Base-by-base conservation (phyloP, 2,329 filamentous ascomycete species). In the Colletotrichum phormii region DNA sequence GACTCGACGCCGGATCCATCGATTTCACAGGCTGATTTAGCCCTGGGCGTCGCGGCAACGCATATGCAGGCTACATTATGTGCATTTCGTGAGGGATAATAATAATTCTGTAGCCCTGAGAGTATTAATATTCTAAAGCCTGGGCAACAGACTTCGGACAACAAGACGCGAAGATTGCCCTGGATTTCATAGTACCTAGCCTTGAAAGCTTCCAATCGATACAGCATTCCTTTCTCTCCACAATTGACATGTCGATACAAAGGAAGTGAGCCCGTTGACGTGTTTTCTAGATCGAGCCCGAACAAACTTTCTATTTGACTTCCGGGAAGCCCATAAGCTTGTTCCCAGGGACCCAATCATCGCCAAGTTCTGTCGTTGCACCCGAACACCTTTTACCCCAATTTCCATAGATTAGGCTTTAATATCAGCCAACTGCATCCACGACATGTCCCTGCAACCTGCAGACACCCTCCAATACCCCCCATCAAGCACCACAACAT, bases 251-350 rank as follows among this genome's bases (percentile, higher is more conserved):
- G 5, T 24, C 12, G 3, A 2, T 3, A 26, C 8, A 22, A n/a
- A 8, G 24, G n/a, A 11, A 8, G 5, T 46, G 4, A 8, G 31
- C 1, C 13, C 5, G 1, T 11, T 22, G 31, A 11, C 2, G 8
- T 22, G 29, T 15, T 2, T 15, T 69, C 26, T 4, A 13, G 31
- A 13, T 24, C 63, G 18, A 29, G 53, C 11, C 46, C 8, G 18
- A 18, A 8, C 31, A 1, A 26, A 1, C 33, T 55, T 8, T 70
- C 7, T 35, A 13, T 11, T 51, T 64, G 35, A 60, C n/a, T 49
- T 60, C 2, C 65, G 54, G 60, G 35, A 35, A 55, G 35, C n/a
- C 68, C 63, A 64, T 51, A 22, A 72, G 70, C 66, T 72, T 61
- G 61, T 61, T 49, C 2, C n/a, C 22, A 13, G 33, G 11, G 15